Percentiles rank a stretch among this genome's conserved stretches.
Conservation (phyloP, 1,284 basidiomycete genomes). For the Trametes pubescens region DNA sequence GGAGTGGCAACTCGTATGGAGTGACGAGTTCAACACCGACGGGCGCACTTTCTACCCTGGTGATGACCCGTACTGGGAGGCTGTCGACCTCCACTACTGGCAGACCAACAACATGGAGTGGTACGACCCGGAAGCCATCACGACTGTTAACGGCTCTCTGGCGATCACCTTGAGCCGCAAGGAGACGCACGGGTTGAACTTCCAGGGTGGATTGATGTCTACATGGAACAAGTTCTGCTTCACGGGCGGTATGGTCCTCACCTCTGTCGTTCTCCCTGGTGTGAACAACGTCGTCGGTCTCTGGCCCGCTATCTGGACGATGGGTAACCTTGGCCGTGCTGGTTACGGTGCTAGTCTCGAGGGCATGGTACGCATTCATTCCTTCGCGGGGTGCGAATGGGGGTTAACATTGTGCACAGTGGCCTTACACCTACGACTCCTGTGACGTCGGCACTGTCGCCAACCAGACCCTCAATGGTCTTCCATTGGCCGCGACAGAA, state of each 20-base stretch:
- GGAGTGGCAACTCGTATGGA: constrained; percentile 77
- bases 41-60: constrained; percentile 82
- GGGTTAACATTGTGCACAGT: constrained; percentile 37
- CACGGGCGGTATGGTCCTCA: constrained; percentile 82
- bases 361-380: constrained; percentile 54
- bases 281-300: constrained; percentile 60
- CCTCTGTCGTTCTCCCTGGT: constrained; percentile 85
- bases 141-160: constrained; percentile 81
- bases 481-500: constrained; percentile 48
- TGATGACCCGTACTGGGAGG: constrained; percentile 74
- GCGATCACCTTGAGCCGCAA: constrained; percentile 80
- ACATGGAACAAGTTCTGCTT: constrained; percentile 97
- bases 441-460: constrained; percentile 39
- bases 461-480: constrained; percentile 54
- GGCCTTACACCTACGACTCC: constrained; percentile 64
- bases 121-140: constrained; percentile 83
- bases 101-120: constrained; percentile 66
- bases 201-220: constrained; percentile 74
- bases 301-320: constrained; percentile 64
- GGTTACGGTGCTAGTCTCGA: constrained; percentile 69
- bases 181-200: constrained; percentile 77
- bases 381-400: background rate
- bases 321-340: constrained; percentile 66
- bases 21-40: constrained; percentile 89
- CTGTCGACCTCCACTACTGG: constrained; percentile 76